phyloP scores from a whole-genome alignment of 768 basidiomycete species.

The Boletus huronensis region DNA sequence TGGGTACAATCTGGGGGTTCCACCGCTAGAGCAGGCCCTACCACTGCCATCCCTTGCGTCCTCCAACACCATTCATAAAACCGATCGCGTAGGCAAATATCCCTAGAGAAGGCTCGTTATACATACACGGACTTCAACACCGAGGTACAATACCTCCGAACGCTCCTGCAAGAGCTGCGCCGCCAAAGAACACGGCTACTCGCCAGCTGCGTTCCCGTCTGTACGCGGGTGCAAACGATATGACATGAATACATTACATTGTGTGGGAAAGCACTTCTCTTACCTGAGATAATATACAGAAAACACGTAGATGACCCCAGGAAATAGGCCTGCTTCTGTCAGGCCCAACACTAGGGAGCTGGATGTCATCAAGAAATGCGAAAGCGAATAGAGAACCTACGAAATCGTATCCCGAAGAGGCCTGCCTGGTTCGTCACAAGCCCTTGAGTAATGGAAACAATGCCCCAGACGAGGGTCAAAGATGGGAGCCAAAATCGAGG shows the following conservation, averaged over 20 bases:
- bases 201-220: constrained; percentile 59
- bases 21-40: constrained; percentile 8
- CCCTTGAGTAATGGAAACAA: constrained; percentile 52
- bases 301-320: constrained; percentile 56
- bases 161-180: constrained; percentile 58
- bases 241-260: neutral
- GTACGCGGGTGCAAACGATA: neutral
- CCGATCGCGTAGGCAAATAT: constrained; percentile 57
- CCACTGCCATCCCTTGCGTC: constrained; percentile 61
- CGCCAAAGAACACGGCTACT: constrained; percentile 61
- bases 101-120: constrained; percentile 30
- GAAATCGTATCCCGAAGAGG: constrained; percentile 52
- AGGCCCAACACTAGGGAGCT: constrained; percentile 45
- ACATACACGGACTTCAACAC: neutral
- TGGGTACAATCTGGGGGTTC: neutral
- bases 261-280: neutral
- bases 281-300: constrained; percentile 55
- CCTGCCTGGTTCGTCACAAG: constrained; percentile 51
- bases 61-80: constrained; percentile 60
- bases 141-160: constrained; percentile 44
- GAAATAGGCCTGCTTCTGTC: constrained; percentile 59
- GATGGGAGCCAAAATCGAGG: constrained; percentile 61
- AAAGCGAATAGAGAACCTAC: constrained; percentile 30
- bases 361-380: neutral
- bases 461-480: constrained; percentile 57